Percentiles rank a stretch among this genome's conserved stretches.
phyloP scores from a whole-genome alignment of 345 rosid species.

The Citrus reticulata region DNA sequence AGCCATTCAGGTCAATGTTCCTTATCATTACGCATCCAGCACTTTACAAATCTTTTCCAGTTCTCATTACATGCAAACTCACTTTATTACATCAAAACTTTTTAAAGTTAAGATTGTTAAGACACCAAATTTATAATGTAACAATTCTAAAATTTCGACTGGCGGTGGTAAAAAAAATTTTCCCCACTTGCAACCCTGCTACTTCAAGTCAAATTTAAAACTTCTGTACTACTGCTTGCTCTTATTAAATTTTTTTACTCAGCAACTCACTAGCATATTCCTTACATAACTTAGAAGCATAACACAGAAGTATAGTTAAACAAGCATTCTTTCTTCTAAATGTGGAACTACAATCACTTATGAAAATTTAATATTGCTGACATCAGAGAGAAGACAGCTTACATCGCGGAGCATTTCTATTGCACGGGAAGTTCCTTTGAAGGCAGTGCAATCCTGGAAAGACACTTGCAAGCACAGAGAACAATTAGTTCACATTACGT shows the following conservation, averaged over 20 bases:
- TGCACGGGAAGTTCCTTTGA: constrained; percentile 33
- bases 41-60: background rate
- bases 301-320: background rate
- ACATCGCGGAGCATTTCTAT: constrained; percentile 27
- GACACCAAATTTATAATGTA: background rate
- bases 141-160: background rate
- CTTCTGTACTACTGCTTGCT: background rate
- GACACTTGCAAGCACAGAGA: constrained; percentile 17
- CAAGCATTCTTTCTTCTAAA: background rate
- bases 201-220: background rate
- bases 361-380: background rate
- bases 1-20: background rate
- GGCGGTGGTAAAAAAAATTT: background rate
- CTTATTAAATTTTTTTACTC: background rate
- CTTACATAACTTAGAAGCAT: background rate
- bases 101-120: background rate
- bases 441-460: constrained; percentile 36
- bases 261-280: background rate
- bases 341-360: background rate
- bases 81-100: background rate
- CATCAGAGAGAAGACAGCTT: constrained; percentile 7
- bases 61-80: background rate
- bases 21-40: background rate
- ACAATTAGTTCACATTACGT: background rate
- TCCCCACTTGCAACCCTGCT: background rate